Evolutionary conservation across 805 yeast genomes (phyloP), one percentile per base, ranked within the genome.

Genomic region (Candida maltosa): DNA sequence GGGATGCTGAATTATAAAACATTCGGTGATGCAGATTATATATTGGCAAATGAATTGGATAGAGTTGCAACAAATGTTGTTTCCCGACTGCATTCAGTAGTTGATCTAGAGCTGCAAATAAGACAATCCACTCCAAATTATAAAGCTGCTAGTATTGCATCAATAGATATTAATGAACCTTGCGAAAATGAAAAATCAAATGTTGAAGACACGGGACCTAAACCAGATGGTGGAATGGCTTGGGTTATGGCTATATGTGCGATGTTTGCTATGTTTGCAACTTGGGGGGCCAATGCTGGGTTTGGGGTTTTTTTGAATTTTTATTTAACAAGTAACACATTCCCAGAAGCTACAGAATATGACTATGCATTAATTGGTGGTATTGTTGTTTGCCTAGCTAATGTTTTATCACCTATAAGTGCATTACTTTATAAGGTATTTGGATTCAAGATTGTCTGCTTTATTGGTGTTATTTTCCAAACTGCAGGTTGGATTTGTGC

Each of bases 271-370:
- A 64, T 65, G 47, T 70, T 45, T 52, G 46, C 72, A 40, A 70
- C 80, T 0, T 78, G 74, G 69, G 85, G 85, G 11, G 63, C 78
- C 58, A 73, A 73, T 37, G 74, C 78, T 27, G 62, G 75, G 2
- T 79, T 60, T 52, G 84, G 83, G 17, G 75, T 76, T 4, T 79
- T 74, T 47, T 72, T 77, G 35, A 59, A 69, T 22, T 74, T 69
- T 48, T 79, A 78, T 45, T 42, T 72, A 8, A 42, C 42, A 44
- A 50, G 39, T 16, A 31, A 44, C 12, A 47, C 48, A 2, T 76
- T 72, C 38, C 62, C 67, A 1, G 62, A 65, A n/a, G 73, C 72
- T 2, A 48, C 60, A 21, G 59, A 75, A 12, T 64, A 63, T 36
- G 73, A 70, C 26, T 63, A 70, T 29, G 70, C 79, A 1, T 55